Percentiles rank a stretch among this genome's conserved stretches.
These are phyloP conservation scores for Coemansia sp. DNA, from an alignment of 192 early-diverging fungal genomes.

Conservation along the genomic window DNA sequence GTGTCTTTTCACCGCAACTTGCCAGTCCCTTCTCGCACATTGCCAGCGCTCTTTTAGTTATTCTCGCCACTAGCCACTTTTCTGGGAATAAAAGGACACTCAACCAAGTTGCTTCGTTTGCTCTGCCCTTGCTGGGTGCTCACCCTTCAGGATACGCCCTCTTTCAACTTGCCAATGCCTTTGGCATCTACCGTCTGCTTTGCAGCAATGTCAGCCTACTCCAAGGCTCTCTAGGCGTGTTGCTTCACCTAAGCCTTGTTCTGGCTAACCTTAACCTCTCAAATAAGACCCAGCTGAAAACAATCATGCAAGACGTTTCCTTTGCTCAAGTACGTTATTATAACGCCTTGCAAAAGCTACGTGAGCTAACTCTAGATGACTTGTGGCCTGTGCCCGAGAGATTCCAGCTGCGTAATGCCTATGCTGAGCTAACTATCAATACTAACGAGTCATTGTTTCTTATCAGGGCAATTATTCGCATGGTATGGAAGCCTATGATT, in stretches of 20 bases:
- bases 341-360: constrained; percentile 12
- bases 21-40: background rate
- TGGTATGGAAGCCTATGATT: constrained; percentile 44
- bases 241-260: constrained; percentile 12
- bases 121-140: background rate
- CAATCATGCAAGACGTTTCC: constrained; percentile 1
- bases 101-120: constrained; percentile 7
- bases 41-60: constrained; percentile 9
- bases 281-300: constrained; percentile 3
- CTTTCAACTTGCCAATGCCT: constrained; percentile 19
- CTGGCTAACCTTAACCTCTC: constrained; percentile 15
- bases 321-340: constrained; percentile 21
- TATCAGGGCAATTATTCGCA: constrained; percentile 32
- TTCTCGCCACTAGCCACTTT: constrained; percentile 10
- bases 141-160: background rate
- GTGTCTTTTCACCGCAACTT: background rate
- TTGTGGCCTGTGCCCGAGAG: constrained; percentile 27
- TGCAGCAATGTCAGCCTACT: background rate
- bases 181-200: constrained; percentile 19
- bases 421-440: constrained; percentile 27
- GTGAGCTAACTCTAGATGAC: constrained; percentile 22
- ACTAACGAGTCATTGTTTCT: constrained; percentile 33
- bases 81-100: background rate
- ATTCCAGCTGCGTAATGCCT: constrained; percentile 8
- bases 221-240: too few species aligned